Conservation (phyloP, 768 basidiomycete genomes). For the Amanita subjunquillea region DNA sequence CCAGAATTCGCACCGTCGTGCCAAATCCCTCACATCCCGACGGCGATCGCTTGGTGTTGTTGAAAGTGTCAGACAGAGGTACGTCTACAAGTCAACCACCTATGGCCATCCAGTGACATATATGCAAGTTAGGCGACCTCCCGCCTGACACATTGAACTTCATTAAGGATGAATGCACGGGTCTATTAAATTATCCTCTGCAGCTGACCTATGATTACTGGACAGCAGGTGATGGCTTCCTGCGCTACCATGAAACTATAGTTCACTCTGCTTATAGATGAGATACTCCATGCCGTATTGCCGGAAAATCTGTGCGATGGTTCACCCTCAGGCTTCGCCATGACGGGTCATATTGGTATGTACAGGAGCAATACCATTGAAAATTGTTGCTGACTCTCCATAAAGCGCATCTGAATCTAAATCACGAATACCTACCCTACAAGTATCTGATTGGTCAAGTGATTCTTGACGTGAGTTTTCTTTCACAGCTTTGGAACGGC, state of each 20-base stretch:
- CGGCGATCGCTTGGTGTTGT: constrained; percentile 53
- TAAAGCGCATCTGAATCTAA: constrained; percentile 85
- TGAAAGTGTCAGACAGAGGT: constrained; percentile 56
- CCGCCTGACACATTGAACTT: constrained; percentile 42
- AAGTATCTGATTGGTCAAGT: constrained; percentile 87
- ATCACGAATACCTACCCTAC: constrained; percentile 85
- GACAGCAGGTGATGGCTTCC: constrained; percentile 52
- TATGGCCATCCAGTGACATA: constrained; percentile 9
- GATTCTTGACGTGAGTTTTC: constrained; percentile 66
- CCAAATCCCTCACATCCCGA: constrained; percentile 36
- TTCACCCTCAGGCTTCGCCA: constrained; percentile 80
- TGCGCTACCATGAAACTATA: neutral
- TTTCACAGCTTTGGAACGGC: constrained; percentile 2
- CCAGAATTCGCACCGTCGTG: constrained; percentile 54
- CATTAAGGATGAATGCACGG: constrained; percentile 43
- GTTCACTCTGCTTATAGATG: constrained; percentile 36
- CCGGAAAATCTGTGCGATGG: constrained; percentile 71
- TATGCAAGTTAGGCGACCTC: constrained; percentile 59
- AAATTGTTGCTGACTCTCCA: constrained; percentile 1
- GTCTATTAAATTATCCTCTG: constrained; percentile 48
- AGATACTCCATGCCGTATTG: constrained; percentile 73
- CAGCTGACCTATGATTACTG: constrained; percentile 80
- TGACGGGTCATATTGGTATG: constrained; percentile 85
- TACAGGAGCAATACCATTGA: neutral
- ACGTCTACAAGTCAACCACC: constrained; percentile 12